Conservation (phyloP, 139 green algal genomes). For the Mesotaenium endlicherianum region DNA sequence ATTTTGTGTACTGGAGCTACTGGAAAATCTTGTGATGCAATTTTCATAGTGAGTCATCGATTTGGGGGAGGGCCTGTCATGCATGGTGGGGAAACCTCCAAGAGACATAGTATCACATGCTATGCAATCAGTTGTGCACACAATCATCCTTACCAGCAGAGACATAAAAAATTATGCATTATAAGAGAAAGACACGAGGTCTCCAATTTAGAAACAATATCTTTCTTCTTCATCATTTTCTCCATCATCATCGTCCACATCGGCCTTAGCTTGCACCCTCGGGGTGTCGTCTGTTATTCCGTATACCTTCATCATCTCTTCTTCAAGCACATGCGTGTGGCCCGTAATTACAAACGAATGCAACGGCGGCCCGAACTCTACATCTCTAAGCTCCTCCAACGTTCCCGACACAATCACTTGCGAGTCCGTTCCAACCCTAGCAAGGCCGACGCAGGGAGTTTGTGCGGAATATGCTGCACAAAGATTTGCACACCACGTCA, state of each 20-base stretch:
- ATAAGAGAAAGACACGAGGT: not conserved
- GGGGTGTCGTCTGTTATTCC: not conserved
- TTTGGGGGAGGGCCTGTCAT: too few species aligned
- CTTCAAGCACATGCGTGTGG: slow-evolving; percentile 65
- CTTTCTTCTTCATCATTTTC: not conserved
- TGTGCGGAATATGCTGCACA: slow-evolving; percentile 62
- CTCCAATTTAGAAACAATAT: not conserved
- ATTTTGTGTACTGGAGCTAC: too few species aligned
- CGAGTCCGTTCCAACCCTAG: slow-evolving; percentile 72
- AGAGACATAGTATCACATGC: too few species aligned
- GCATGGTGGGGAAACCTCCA: too few species aligned
- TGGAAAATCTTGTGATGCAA: too few species aligned
- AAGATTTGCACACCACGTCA: too few species aligned
- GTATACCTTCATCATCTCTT: slow-evolving; percentile 57
- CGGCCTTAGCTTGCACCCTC: not conserved
- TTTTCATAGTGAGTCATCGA: too few species aligned
- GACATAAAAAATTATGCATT: too few species aligned
- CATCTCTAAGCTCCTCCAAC: slow-evolving; percentile 35
- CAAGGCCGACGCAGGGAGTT: slow-evolving; percentile 78
- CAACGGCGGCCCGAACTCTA: slow-evolving; percentile 85
- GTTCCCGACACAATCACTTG: slow-evolving; percentile 48
- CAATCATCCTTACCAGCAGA: too few species aligned
- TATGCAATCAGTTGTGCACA: too few species aligned
- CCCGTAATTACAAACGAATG: slow-evolving; percentile 85
- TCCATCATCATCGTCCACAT: not conserved